Evolutionary conservation across 257 asterid species (phyloP).

Genomic region (Dorcoceras hygrometricum): DNA sequence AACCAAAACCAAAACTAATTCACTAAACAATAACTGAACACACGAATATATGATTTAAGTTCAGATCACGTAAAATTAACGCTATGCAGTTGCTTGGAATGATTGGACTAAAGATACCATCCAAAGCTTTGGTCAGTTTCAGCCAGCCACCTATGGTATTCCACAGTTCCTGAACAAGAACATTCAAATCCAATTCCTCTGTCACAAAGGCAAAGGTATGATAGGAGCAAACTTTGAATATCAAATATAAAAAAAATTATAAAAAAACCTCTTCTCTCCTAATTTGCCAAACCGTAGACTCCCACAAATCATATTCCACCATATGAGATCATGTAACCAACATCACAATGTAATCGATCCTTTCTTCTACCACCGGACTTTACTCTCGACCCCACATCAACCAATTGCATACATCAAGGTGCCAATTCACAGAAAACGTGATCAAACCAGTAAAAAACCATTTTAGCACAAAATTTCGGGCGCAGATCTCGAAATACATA

Average conservation of each 20-base stretch:
- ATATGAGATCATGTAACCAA: background rate
- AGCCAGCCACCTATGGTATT: background rate
- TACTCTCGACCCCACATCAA: background rate
- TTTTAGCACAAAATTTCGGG: background rate
- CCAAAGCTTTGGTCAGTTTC: background rate
- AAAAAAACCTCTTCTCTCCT: background rate
- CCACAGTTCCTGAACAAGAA: background rate
- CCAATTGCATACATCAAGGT: background rate
- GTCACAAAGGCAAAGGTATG: background rate
- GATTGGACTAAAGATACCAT: background rate
- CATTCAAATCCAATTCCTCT: too few relatives aligned
- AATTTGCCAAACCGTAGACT: background rate
- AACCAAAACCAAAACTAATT: background rate
- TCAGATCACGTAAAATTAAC: background rate
- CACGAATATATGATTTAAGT: too few relatives aligned
- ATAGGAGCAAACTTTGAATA: background rate
- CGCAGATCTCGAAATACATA: background rate
- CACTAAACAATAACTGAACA: background rate
- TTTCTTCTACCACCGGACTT: too few relatives aligned
- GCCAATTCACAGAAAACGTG: background rate
- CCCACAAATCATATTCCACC: background rate
- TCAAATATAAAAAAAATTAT: too few relatives aligned
- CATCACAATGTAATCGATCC: background rate
- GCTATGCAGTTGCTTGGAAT: background rate
- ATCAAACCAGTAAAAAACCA: background rate